Evolutionary conservation across 2,329 filamentous ascomycete species (phyloP), one percentile per base, ranked within the genome.

Genomic region (Karstenula rhodostoma): DNA sequence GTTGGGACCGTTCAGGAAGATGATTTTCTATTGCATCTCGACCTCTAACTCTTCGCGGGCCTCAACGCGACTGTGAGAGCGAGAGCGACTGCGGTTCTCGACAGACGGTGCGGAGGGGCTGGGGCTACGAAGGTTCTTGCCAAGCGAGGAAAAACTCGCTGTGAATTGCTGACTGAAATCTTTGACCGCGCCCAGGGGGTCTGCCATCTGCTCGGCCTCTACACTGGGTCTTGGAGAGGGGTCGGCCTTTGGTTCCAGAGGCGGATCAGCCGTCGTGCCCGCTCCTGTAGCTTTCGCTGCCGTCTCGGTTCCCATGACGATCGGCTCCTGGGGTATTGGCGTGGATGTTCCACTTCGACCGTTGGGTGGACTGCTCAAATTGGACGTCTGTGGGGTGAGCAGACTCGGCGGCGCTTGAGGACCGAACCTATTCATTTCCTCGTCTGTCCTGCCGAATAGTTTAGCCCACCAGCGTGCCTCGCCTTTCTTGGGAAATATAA

Each of bases 401-500:
- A 57, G 9, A 44, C 49, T 66, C 7, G 62, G 63, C 2, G 69
- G 68, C 19, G 67, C 61, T 50, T 75, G 72, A 9, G 72, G 69
- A 17, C 70, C 71, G 51, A 68, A 65, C 15, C 87, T 87, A 70
- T 99, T 99, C 94, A 99, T 98, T 75, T 99, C 95, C 56, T 90
- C 87, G 68, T 97, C 92, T 2, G 89, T 89, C 33, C 94, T 87
- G 49, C 93, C 92, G 78, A 97, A 99, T 1, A 90, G 81, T 71
- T 95, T 91, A 66, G 90, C 85, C 95, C 95, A 99, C 95, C 95
- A 99, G 61, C 93, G 86, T n/a, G 95, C 86, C 63, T 96, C 90
- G 13, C 86, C 86, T 1, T 90, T 81, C 3, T 86, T 84, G 0
- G 95, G 94, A 66, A 98, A 91, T 15, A 99, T 84, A 8, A 99